Conservation (phyloP, 306 rosid species). For the Ceratonia siliqua region DNA sequence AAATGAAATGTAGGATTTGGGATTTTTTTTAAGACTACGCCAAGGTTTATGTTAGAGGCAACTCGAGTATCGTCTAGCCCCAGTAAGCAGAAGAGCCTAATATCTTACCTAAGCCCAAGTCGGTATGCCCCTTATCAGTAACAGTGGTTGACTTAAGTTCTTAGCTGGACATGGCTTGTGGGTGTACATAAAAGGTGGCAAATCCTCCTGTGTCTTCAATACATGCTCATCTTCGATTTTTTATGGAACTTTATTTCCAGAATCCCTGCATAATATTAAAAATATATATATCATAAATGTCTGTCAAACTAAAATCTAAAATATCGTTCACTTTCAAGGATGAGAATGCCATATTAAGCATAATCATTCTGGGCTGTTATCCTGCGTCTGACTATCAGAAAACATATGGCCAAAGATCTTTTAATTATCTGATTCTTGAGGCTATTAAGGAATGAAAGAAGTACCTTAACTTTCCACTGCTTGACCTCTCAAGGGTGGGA, state of each 20-base stretch:
- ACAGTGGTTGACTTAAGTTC: slow-evolving; percentile 22
- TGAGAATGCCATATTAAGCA: not conserved
- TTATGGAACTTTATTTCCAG: slow-evolving; percentile 1
- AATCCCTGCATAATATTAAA: slow-evolving; percentile 48
- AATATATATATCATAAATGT: too few species aligned
- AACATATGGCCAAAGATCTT: not conserved
- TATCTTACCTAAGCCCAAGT: slow-evolving; percentile 46
- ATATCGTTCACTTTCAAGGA: not conserved
- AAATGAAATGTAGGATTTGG: slow-evolving; percentile 63
- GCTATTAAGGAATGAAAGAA: not conserved
- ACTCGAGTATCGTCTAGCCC: not conserved
- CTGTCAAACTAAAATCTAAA: not conserved
- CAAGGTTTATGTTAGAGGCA: slow-evolving; percentile 6
- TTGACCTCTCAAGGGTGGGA: slow-evolving; percentile 26
- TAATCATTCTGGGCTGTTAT: not conserved
- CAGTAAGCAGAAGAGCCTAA: slow-evolving; percentile 7
- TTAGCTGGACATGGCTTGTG: slow-evolving; percentile 33
- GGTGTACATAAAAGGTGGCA: slow-evolving; percentile 60
- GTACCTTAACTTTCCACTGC: slow-evolving; percentile 38
- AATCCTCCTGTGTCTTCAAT: slow-evolving; percentile 37
- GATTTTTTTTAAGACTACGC: slow-evolving; percentile 48
- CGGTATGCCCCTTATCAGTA: slow-evolving; percentile 25
- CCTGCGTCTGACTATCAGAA: not conserved
- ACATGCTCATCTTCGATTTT: slow-evolving; percentile 36
- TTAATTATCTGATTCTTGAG: not conserved